phyloP scores from a whole-genome alignment of 345 rosid species.

The Euphorbia peplus region DNA sequence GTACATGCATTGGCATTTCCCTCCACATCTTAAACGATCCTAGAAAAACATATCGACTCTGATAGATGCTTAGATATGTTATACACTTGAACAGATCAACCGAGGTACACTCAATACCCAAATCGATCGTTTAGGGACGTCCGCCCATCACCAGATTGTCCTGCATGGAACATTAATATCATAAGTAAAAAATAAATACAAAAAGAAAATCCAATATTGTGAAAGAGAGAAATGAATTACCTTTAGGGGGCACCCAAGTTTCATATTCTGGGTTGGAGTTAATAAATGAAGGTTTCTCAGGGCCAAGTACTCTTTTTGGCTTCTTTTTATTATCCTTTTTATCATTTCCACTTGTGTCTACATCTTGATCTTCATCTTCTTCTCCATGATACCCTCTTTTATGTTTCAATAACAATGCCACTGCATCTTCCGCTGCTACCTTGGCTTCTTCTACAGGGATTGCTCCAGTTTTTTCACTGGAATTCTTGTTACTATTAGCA shows the following conservation, averaged over 20 bases:
- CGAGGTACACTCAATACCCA: slow-evolving; percentile 49
- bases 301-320: slow-evolving; percentile 59
- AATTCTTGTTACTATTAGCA: slow-evolving; percentile 25
- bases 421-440: slow-evolving; percentile 67
- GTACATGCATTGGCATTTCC: background rate
- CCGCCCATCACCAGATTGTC: slow-evolving; percentile 96
- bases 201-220: background rate
- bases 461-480: slow-evolving; percentile 28
- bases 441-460: slow-evolving; percentile 49
- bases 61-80: background rate
- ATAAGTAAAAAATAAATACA: background rate
- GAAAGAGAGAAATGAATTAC: slow-evolving; percentile 36
- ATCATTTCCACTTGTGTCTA: slow-evolving; percentile 19
- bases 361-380: slow-evolving; percentile 42
- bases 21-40: background rate
- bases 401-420: slow-evolving; percentile 82
- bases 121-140: slow-evolving; percentile 77
- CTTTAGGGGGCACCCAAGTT: slow-evolving; percentile 93
- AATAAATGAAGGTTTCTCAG: slow-evolving; percentile 75
- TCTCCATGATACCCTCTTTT: slow-evolving; percentile 57
- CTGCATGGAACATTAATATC: slow-evolving; percentile 33
- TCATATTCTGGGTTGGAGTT: slow-evolving; percentile 47
- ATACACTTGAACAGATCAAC: background rate
- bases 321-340: slow-evolving; percentile 48
- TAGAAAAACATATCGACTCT: background rate